Conservation (phyloP, 805 yeast species). For the Metschnikowia picachoensis region DNA sequence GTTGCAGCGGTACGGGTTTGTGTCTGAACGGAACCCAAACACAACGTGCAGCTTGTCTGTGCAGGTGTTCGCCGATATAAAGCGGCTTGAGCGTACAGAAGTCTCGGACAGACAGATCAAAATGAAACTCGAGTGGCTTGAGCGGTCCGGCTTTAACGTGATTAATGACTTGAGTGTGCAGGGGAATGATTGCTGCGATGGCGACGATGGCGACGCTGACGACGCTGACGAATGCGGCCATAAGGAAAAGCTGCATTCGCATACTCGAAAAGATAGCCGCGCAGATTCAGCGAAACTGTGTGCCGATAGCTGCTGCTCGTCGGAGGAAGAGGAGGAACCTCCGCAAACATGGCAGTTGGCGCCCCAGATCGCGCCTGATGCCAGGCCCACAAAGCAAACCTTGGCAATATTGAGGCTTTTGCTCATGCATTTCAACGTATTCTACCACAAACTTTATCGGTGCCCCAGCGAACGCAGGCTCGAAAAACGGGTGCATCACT, state of each 20-base stretch:
- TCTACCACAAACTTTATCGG: constrained; percentile 21
- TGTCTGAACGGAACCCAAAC: constrained; percentile 42
- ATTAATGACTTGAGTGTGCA: constrained; percentile 22
- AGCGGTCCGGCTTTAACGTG: constrained; percentile 39
- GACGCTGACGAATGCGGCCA: constrained; percentile 6
- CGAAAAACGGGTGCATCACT: constrained; percentile 17
- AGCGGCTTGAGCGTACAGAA: constrained; percentile 17
- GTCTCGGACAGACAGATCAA: constrained; percentile 32
- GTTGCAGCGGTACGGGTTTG: constrained; percentile 77
- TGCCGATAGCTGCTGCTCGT: background rate
- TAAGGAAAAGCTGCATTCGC: constrained; percentile 19
- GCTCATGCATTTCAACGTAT: constrained; percentile 26
- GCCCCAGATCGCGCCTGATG: constrained; percentile 36
- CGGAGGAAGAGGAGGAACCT: background rate
- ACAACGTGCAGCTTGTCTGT: constrained; percentile 58
- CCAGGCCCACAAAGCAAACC: constrained; percentile 44
- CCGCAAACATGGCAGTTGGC: constrained; percentile 45
- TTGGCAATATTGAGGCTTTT: constrained; percentile 18
- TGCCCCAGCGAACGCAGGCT: constrained; percentile 22
- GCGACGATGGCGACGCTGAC: constrained; percentile 10
- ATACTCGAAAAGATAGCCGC: constrained; percentile 14
- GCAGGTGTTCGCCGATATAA: constrained; percentile 39
- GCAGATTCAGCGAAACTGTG: background rate
- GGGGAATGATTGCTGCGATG: constrained; percentile 13
- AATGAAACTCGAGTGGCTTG: constrained; percentile 47